These are phyloP conservation scores for Yamadazyma oceani DNA, from an alignment of 1,139 yeast species.

Conservation along the genomic window DNA sequence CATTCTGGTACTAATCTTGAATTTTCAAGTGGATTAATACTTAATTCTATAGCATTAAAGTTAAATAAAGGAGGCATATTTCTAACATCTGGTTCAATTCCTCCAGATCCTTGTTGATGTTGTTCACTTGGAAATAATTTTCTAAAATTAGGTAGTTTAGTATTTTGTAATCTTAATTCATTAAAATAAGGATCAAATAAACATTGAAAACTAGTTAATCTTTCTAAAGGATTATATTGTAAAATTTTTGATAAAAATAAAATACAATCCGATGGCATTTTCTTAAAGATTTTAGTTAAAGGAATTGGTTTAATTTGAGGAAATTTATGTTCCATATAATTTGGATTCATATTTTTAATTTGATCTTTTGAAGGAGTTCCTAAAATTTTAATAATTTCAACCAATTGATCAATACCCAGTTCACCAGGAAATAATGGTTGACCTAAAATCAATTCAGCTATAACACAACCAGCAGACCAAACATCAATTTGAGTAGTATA, in stretches of 20 bases:
- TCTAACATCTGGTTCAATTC: conserved; percentile 40
- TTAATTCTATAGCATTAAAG: conserved; percentile 50
- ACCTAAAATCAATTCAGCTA: conserved; percentile 93
- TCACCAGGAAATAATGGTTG: conserved; percentile 98
- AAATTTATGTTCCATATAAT: conserved; percentile 95
- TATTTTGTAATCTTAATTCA: conserved; percentile 59
- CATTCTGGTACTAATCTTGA: conserved; percentile 38
- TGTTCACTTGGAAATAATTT: conserved; percentile 37
- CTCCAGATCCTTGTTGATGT: conserved; percentile 19
- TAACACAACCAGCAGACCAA: conserved; percentile 98
- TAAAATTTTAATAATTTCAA: conserved; percentile 90
- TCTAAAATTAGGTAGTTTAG: conserved; percentile 55
- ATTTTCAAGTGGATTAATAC: conserved; percentile 39
- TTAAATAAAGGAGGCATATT: conserved; percentile 49
- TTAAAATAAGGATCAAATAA: conserved; percentile 74
- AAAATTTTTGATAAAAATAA: conserved; percentile 59
- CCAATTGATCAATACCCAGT: conserved; percentile 95
- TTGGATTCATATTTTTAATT: conserved; percentile 93
- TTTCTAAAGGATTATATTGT: conserved; percentile 73
- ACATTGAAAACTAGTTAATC: conserved; percentile 70
- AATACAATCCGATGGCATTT: conserved; percentile 59
- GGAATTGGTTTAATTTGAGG: conserved; percentile 97
- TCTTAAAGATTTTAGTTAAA: conserved; percentile 76
- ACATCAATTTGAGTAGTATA: conserved; percentile 96
- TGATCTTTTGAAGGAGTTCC: conserved; percentile 96